Conservation (phyloP, 1,284 basidiomycete genomes). For the Irpex rosettiformis region DNA sequence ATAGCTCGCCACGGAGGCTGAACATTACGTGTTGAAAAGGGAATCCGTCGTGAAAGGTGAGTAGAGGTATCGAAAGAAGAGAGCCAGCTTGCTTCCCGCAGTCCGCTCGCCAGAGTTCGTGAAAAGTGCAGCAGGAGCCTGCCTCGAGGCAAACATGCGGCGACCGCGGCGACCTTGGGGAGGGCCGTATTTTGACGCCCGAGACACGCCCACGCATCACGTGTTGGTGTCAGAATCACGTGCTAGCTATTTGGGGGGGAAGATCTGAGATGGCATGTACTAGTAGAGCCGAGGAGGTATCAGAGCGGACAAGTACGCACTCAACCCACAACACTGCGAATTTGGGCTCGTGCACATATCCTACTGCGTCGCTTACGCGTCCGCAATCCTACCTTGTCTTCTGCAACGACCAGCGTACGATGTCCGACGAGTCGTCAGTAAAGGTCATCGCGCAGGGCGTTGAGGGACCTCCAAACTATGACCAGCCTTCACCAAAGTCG, state of each 20-base stretch:
- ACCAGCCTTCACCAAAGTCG: slow-evolving; percentile 1
- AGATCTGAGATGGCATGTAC: slow-evolving; percentile 5
- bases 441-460: slow-evolving; percentile 6
- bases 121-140: slow-evolving; percentile 4
- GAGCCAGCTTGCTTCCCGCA: slow-evolving; percentile 18
- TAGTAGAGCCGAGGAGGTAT: not conserved
- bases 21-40: slow-evolving; percentile 8
- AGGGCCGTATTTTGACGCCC: no score
- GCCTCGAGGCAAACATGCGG: slow-evolving; percentile 13
- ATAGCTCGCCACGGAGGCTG: slow-evolving; percentile 57
- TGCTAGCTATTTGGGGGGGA: not conserved
- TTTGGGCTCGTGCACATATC: slow-evolving; percentile 3
- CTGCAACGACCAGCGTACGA: not conserved
- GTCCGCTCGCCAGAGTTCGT: not conserved
- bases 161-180: slow-evolving; percentile 6
- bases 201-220: slow-evolving; percentile 1
- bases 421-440: slow-evolving; percentile 2
- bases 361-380: not conserved
- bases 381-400: not conserved
- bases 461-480: slow-evolving; percentile 8
- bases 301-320: slow-evolving; percentile 6
- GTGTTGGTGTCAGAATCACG: not conserved
- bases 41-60: slow-evolving; percentile 6
- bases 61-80: slow-evolving; percentile 20
- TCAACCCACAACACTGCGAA: not conserved